Evolutionary conservation across 2,329 filamentous ascomycete species (phyloP).

Genomic region (Ramichloridium luteum): DNA sequence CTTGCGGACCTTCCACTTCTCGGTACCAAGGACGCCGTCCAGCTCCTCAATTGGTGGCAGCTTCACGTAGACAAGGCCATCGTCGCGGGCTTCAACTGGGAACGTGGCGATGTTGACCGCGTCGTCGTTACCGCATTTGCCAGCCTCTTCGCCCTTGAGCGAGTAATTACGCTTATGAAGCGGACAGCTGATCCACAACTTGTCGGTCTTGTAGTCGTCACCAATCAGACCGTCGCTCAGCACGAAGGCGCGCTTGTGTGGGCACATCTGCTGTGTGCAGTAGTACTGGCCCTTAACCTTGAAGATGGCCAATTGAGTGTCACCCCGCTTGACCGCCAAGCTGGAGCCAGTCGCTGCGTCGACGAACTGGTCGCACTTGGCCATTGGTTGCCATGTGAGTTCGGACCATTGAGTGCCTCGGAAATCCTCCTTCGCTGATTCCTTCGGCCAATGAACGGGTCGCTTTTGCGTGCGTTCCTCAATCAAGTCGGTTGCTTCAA

Average conservation of each 20-base stretch:
- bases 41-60: slow-evolving; percentile 71
- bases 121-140: slow-evolving; percentile 62
- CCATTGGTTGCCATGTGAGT: slow-evolving; percentile 67
- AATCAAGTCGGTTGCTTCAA: slow-evolving; percentile 55
- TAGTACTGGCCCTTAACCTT: slow-evolving; percentile 70
- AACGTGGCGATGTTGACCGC: slow-evolving; percentile 74
- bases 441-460: slow-evolving; percentile 66
- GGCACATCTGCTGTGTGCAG: slow-evolving; percentile 88
- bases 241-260: slow-evolving; percentile 83
- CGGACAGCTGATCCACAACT: slow-evolving; percentile 78
- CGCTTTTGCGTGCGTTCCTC: slow-evolving; percentile 60
- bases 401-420: slow-evolving; percentile 53
- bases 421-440: slow-evolving; percentile 59
- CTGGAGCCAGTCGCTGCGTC: slow-evolving; percentile 59
- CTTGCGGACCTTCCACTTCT: slow-evolving; percentile 65
- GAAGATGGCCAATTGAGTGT: slow-evolving; percentile 82
- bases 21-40: slow-evolving; percentile 65
- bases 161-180: slow-evolving; percentile 85
- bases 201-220: slow-evolving; percentile 45
- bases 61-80: slow-evolving; percentile 69
- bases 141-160: slow-evolving; percentile 52
- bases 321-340: slow-evolving; percentile 69
- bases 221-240: slow-evolving; percentile 76
- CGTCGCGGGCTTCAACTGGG: slow-evolving; percentile 57
- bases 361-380: slow-evolving; percentile 57